phyloP scores from a whole-genome alignment of 352 stramenopile genomes.

The Achlya hypogyna region DNA sequence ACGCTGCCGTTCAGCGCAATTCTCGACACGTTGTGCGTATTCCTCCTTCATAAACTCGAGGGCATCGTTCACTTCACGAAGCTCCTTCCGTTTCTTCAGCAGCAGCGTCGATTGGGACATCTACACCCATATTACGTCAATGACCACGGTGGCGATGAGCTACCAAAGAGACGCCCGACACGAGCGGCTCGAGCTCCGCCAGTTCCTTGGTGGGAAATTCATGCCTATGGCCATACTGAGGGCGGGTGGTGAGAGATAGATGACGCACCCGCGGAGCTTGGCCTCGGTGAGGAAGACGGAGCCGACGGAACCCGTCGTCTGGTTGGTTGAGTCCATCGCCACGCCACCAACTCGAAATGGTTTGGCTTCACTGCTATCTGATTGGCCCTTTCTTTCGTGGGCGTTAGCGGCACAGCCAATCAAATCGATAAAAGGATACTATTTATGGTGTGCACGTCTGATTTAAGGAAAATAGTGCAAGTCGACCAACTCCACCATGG shows the following conservation, averaged over 20 bases:
- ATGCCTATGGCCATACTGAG: conserved; percentile 17
- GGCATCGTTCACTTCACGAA: conserved; percentile 87
- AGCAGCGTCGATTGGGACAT: conserved; percentile 86
- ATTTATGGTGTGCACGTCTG: neutral
- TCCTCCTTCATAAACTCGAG: conserved; percentile 91
- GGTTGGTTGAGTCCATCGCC: neutral
- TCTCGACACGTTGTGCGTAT: conserved; percentile 81
- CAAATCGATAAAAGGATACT: neutral
- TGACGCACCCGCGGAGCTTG: conserved; percentile 41
- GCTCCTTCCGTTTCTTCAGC: conserved; percentile 90
- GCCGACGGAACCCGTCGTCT: neutral
- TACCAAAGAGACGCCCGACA: conserved; percentile 58
- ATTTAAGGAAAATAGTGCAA: neutral
- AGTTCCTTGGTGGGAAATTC: conserved; percentile 47
- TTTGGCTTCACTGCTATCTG: neutral
- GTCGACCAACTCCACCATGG: neutral
- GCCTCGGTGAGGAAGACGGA: conserved; percentile 70
- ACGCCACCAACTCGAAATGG: neutral
- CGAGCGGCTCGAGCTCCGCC: conserved; percentile 62
- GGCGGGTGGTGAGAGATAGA: neutral
- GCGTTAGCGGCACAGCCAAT: neutral
- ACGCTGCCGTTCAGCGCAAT: conserved; percentile 64
- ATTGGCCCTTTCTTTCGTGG: no score
- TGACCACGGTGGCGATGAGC: neutral
- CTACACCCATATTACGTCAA: conserved; percentile 21